Evolutionary conservation across 306 rosid species (phyloP).

Genomic region (Dalbergia cochinchinensis): DNA sequence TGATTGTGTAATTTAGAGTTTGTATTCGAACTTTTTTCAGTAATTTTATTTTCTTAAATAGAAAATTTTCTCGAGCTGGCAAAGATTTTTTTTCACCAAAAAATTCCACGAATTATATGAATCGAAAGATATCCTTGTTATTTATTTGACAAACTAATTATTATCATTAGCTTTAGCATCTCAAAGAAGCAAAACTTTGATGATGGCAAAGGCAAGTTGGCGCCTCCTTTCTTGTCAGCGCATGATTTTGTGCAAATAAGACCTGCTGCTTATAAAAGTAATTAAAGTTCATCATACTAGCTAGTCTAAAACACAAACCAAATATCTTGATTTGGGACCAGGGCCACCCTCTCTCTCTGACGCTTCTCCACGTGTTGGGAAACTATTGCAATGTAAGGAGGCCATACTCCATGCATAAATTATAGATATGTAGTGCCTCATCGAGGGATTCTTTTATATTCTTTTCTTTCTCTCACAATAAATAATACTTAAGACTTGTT

Average conservation of each 20-base stretch:
- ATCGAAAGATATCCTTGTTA: neutral
- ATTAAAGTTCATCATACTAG: neutral
- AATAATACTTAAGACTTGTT: no score
- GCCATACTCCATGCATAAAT: constrained; percentile 42
- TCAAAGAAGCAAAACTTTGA: constrained; percentile 10
- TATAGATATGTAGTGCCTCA: neutral
- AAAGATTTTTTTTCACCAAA: no score
- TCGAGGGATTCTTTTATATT: neutral
- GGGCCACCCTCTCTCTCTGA: constrained; percentile 25
- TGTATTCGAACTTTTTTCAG: neutral
- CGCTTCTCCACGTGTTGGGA: constrained; percentile 46
- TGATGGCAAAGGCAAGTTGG: constrained; percentile 35
- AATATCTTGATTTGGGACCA: constrained; percentile 25
- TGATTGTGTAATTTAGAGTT: neutral
- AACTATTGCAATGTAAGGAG: constrained; percentile 14
- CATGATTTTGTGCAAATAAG: constrained; percentile 35
- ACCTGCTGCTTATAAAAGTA: constrained; percentile 32
- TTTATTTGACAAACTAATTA: neutral
- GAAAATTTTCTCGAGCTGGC: neutral
- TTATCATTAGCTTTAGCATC: constrained; percentile 19
- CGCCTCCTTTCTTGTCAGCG: neutral
- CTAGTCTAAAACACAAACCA: neutral
- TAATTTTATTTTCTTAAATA: neutral
- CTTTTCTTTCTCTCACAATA: neutral
- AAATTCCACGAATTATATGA: neutral